Percentiles rank a stretch among this genome's conserved stretches.
Conservation (phyloP, 331 rosid genomes). For the Quercus tomentella region DNA sequence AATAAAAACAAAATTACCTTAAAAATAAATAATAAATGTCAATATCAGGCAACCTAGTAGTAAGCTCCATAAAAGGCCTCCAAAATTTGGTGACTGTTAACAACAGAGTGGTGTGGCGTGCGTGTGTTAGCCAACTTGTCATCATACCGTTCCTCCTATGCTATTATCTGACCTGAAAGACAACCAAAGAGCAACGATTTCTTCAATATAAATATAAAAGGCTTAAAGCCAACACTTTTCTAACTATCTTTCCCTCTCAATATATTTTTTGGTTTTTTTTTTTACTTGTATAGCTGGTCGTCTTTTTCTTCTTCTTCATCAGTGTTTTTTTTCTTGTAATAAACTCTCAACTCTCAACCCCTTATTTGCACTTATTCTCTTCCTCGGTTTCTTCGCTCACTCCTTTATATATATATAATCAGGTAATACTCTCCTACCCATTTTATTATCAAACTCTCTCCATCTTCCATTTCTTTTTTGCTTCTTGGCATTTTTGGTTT, state of each 20-base stretch:
- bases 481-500: slow-evolving; percentile 16
- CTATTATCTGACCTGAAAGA: background rate
- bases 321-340: slow-evolving; percentile 30
- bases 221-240: too few relatives aligned
- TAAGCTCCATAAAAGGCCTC: background rate
- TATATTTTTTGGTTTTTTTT: slow-evolving; percentile 1
- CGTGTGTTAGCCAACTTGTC: slow-evolving; percentile 13
- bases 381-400: slow-evolving; percentile 56
- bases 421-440: background rate
- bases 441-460: background rate
- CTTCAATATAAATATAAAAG: slow-evolving; percentile 3
- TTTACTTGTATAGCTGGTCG: slow-evolving; percentile 4
- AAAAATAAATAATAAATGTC: background rate
- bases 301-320: slow-evolving; percentile 42
- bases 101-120: background rate
- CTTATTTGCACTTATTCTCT: background rate
- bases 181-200: slow-evolving; percentile 27
- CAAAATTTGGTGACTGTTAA: background rate
- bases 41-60: background rate
- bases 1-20: background rate
- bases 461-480: background rate
- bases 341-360: slow-evolving; percentile 22
- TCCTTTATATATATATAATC: slow-evolving; percentile 7
- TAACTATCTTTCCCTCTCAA: slow-evolving; percentile 17
- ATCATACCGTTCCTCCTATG: slow-evolving; percentile 1